Evolutionary conservation across 1,284 basidiomycete species (phyloP).

Genomic region (Cryptococcus sp.): DNA sequence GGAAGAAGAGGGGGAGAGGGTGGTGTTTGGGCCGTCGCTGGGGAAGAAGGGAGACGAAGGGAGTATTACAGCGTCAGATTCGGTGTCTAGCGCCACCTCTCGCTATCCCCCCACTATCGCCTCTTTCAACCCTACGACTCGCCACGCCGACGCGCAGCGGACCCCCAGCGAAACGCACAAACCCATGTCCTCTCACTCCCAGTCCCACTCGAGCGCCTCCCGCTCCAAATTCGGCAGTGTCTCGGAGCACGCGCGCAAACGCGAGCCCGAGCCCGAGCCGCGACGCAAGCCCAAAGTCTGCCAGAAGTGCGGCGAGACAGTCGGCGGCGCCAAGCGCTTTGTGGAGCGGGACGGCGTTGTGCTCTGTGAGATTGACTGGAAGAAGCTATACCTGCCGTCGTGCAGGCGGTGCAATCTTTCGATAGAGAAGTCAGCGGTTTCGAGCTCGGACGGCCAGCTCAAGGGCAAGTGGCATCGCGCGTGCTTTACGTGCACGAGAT

Average conservation of each 20-base stretch:
- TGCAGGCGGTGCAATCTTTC: constrained; percentile 76
- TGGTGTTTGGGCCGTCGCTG: constrained; percentile 26
- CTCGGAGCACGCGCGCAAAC: too few relatives aligned
- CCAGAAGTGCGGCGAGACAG: constrained; percentile 62
- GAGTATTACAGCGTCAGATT: constrained; percentile 6
- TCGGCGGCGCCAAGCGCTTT: constrained; percentile 69
- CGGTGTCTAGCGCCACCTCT: constrained; percentile 15
- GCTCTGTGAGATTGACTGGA: constrained; percentile 84
- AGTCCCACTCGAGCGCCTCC: not conserved
- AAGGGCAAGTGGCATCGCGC: constrained; percentile 87
- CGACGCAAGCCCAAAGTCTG: constrained; percentile 51
- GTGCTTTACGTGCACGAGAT: constrained; percentile 80
- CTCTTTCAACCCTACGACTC: constrained; percentile 1
- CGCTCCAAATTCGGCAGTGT: too few relatives aligned
- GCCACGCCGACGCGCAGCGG: too few relatives aligned
- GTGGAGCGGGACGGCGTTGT: constrained; percentile 65
- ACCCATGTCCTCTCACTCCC: constrained; percentile 3
- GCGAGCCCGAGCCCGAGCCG: not conserved
- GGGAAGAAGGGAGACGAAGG: constrained; percentile 4
- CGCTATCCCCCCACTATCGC: constrained; percentile 10
- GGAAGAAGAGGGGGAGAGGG: constrained; percentile 34
- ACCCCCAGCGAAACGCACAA: constrained; percentile 13
- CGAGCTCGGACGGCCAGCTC: constrained; percentile 80
- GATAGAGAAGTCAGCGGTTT: constrained; percentile 87
- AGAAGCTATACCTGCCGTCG: constrained; percentile 83